Evolutionary conservation across 2,329 filamentous ascomycete species (phyloP), one percentile per base, ranked within the genome.

Genomic region (Aspergillus versicolor): DNA sequence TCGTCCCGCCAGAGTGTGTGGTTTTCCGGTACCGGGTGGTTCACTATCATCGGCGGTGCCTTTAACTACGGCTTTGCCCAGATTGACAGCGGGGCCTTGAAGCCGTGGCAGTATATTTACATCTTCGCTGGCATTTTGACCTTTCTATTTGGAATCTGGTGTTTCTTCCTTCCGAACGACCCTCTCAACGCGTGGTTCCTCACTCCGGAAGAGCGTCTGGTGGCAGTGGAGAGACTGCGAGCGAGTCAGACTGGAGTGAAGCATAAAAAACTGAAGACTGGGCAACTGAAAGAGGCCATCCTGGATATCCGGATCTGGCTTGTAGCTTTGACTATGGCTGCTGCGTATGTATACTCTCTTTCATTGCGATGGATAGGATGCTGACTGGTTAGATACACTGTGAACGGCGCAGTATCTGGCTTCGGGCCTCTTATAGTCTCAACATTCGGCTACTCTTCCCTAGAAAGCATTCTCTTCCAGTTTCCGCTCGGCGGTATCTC

Each of bases 401-500:
- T 90, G 59, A 90, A 90, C 65, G 88, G 88, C 9, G 88, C 87
- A 6, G 84, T 90, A 11, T 83, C 81, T 37, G 87, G 87, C 1
- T 90, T 90, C 66, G 88, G 88, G 0, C 87, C 88, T 0, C 74
- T 90, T 1, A 90, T 90, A 58, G 87, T 91, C 1, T 85, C 82
- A 1, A 90, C 87, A 0, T 90, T 90, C 67, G 87, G 87, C 54
- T 90, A 82, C 73, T 79, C 79, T 21, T 80, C 83, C 0, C 79
- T 88, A 1, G 79, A 88, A 32, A 83, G 86, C 0, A 90, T 92
- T 58, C 78, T 91, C 0, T 86, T 88, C 67, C 89, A 92, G 65
- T 91, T 92, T 58, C 89, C 89, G 0, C 80, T 91, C 0, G 89
- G 88, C 1, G 87, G 75, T 0, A 69, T 92, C n/a, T 88, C 85